Evolutionary conservation across 768 basidiomycete genomes (phyloP), one percentile per base, ranked within the genome.

Genomic region (Phlegmacium glaucopus): DNA sequence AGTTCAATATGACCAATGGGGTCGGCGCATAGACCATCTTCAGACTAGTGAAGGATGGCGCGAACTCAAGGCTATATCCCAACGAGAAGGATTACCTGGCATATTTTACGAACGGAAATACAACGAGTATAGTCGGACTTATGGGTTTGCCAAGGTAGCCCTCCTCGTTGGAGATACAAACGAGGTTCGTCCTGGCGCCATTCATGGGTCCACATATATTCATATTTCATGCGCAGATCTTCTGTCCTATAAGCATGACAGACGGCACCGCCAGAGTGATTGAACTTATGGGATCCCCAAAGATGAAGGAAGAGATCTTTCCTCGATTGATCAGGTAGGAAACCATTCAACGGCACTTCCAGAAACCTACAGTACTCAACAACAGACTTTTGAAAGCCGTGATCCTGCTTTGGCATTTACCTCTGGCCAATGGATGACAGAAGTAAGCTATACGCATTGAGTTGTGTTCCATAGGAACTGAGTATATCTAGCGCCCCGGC

Each of bases 351-450:
- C 22, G 22, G 22, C 41, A 36, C 29, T 8, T n/a, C 32, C 10
- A n/a, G 6, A 30, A 13, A 13, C 34, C 38, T 6, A 43, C 45
- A 47, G 38, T n/a, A 26, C n/a, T 17, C 42, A 39, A 35, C 42
- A 4, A 22, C 34, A n/a, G 29, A 2, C 8, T 8, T 27, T 16
- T 16, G 30, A 4, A 48, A 87, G 86, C 58, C 83, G 82, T 5
- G 77, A 90, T 58, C 79, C 85, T 8, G 57, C 67, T 1, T 47
- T 62, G 26, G 82, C 85, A 0, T 90, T 81, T 50, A 87, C 83
- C 4, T 78, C 86, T 9, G 88, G 88, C 0, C 88, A 90, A 64
- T 90, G 87, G 87, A 88, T 87, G 87, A 89, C 87, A 3, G 86
- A 89, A 68, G 85, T 76, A 49, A 5, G 48, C 50, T 6, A 12